A percentile compares a stretch with the other conserved stretches of the same genome.
Evolutionary conservation across 2,329 filamentous ascomycete genomes (phyloP).

Genomic region (Fusarium neocosmosporiellum): DNA sequence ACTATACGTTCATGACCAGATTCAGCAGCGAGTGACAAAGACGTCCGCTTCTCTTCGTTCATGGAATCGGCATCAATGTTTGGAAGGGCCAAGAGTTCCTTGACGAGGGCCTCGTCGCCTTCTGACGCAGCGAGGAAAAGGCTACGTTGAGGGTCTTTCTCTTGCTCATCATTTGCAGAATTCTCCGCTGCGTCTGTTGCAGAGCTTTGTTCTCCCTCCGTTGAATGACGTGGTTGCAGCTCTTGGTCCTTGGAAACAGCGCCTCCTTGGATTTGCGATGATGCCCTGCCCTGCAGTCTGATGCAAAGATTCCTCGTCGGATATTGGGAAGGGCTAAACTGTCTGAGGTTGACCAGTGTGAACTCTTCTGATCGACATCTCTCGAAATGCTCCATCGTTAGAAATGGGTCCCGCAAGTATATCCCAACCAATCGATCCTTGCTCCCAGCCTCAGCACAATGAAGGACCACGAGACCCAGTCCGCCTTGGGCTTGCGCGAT

Average conservation of each 20-base stretch:
- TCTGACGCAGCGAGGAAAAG: not conserved
- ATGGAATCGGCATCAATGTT: not conserved
- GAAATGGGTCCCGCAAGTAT: not conserved
- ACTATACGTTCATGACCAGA: not conserved
- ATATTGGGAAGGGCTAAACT: not conserved
- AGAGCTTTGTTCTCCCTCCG: not conserved
- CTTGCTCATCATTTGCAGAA: not conserved
- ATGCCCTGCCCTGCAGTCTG: not conserved
- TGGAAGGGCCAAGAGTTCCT: not conserved
- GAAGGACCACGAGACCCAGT: conserved; percentile 1
- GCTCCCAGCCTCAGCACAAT: not conserved
- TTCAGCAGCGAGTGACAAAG: not conserved
- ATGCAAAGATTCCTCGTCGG: not conserved
- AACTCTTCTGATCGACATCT: not conserved
- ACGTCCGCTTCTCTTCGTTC: not conserved
- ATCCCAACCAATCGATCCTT: not conserved
- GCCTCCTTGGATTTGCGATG: not conserved
- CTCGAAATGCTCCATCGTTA: conserved; percentile 31
- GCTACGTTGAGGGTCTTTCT: not conserved
- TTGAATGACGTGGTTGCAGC: not conserved
- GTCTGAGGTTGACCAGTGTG: not conserved
- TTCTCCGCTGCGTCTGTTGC: not conserved
- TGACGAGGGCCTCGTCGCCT: not conserved
- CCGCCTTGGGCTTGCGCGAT: not conserved
- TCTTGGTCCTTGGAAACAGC: not conserved